Evolutionary conservation across 1,139 yeast species (phyloP).

Genomic region (Yamadazyma atlantica): DNA sequence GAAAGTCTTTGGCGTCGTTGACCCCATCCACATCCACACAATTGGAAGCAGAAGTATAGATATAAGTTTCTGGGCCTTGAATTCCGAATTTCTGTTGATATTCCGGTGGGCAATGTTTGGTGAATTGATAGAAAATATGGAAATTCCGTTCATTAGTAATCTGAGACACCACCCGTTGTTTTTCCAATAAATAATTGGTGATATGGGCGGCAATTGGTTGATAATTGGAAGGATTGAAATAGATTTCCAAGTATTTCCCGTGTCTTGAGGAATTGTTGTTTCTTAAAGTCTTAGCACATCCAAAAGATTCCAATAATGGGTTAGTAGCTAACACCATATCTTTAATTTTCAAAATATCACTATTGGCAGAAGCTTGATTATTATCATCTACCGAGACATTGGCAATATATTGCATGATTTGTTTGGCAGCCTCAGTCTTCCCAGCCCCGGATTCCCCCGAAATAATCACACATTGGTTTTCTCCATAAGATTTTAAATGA

Average conservation of each 20-base stretch:
- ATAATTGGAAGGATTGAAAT: slow-evolving; percentile 67
- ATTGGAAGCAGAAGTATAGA: slow-evolving; percentile 83
- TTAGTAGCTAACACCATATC: slow-evolving; percentile 98
- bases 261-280: slow-evolving; percentile 97
- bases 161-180: slow-evolving; percentile 94
- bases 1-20: slow-evolving; percentile 76
- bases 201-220: slow-evolving; percentile 96
- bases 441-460: slow-evolving; percentile 99
- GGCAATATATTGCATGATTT: slow-evolving; percentile 98
- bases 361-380: slow-evolving; percentile 38
- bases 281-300: slow-evolving; percentile 96
- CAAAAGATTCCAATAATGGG: slow-evolving; percentile 93
- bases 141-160: slow-evolving; percentile 90
- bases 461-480: slow-evolving; percentile 95
- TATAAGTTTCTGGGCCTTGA: slow-evolving; percentile 89
- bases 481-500: slow-evolving; percentile 90
- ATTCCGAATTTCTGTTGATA: slow-evolving; percentile 85
- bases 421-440: slow-evolving; percentile 97
- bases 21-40: slow-evolving; percentile 86
- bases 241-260: slow-evolving; percentile 93
- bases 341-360: slow-evolving; percentile 75
- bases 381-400: slow-evolving; percentile 56
- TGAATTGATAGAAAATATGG: slow-evolving; percentile 94
- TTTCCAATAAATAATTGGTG: slow-evolving; percentile 90
- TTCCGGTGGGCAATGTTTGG: slow-evolving; percentile 84